These are phyloP conservation scores for Fragaria nilgerrensis DNA, from an alignment of 306 rosid genomes.

Conservation along the genomic window DNA sequence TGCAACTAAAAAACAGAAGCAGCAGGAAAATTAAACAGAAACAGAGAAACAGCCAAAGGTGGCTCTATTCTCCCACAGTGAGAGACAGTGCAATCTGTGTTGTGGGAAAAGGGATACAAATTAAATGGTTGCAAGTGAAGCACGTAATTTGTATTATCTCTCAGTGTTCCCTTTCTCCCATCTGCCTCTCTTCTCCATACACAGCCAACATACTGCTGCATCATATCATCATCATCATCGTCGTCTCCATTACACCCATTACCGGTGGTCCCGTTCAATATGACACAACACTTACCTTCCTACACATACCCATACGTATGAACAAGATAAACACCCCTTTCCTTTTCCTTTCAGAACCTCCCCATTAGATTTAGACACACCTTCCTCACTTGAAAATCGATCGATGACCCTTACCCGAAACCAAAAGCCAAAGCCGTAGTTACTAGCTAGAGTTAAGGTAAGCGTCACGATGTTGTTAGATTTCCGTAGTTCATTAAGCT, in stretches of 20 bases:
- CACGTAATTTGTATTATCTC: slow-evolving; percentile 63
- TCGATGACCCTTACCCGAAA: neutral
- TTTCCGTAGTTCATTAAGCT: neutral
- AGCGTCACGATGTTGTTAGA: neutral
- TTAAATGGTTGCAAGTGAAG: slow-evolving; percentile 57
- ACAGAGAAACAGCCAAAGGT: slow-evolving; percentile 38
- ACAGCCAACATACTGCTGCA: slow-evolving; percentile 33
- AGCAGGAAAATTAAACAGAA: neutral
- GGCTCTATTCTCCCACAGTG: slow-evolving; percentile 35
- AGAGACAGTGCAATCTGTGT: slow-evolving; percentile 49
- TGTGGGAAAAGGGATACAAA: slow-evolving; percentile 46
- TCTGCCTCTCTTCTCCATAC: slow-evolving; percentile 74
- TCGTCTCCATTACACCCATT: slow-evolving; percentile 44
- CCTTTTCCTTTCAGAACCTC: slow-evolving; percentile 2
- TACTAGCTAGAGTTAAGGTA: neutral
- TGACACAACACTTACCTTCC: slow-evolving; percentile 38
- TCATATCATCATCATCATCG: slow-evolving; percentile 35
- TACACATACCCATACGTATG: slow-evolving; percentile 28
- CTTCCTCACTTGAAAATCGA: neutral
- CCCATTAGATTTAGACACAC: slow-evolving; percentile 25
- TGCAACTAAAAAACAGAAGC: slow-evolving; percentile 4
- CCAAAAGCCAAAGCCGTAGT: neutral
- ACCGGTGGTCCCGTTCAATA: slow-evolving; percentile 68
- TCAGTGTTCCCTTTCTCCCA: slow-evolving; percentile 68
- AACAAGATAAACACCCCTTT: slow-evolving; percentile 20